Base-by-base conservation (phyloP, 257 asterid genomes). In the Linderniella brevidens region DNA sequence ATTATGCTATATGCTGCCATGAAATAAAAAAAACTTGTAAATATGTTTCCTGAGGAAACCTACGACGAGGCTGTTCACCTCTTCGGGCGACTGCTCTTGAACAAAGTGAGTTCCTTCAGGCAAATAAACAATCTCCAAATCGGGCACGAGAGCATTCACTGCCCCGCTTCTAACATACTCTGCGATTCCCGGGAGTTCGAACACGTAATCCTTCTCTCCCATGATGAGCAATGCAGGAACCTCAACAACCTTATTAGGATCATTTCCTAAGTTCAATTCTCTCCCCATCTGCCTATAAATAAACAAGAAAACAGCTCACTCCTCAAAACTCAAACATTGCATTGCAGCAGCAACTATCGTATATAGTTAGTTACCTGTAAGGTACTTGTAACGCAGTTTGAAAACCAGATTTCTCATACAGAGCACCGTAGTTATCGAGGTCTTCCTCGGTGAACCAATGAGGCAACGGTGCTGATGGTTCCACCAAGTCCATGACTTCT, bases 401-500 rank as follows among this genome's bases (percentile, higher is more conserved):
- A 48, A 77, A 84, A 36, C 95, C 93, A 0, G 93, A 84, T 35
- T 77, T 84, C 65, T 71, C 75, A 35, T 75, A 80, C 62, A 71
- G 58, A 14, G 60, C 79, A 19, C 92, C 92, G 39, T 84, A 84
- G 19, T 54, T 14, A 5, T 71, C 87, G 46, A 84, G 67, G 49
- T 84, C 92, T 49, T 84, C 72, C 59, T 80, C 87, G 0, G 84
- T 60, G 38, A 84, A 68, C 95, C 95, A 84, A 47, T 59, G 17
- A 2, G 93, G 93, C 3, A 84, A 67, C 37, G 92, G 87, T 32
- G 69, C 55, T 0, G 76, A 67, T 4, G 76, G 74, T 17, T 73
- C 73, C 37, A 84, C 95, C 57, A 77, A 49, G 60, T 80, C 95
- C 92, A 84, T 77, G 63, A 80, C 66, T 68, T 80, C 93, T 59